These are phyloP conservation scores for Epicoccum nigrum DNA, from an alignment of 2,329 filamentous ascomycete species.

Conservation along the genomic window DNA sequence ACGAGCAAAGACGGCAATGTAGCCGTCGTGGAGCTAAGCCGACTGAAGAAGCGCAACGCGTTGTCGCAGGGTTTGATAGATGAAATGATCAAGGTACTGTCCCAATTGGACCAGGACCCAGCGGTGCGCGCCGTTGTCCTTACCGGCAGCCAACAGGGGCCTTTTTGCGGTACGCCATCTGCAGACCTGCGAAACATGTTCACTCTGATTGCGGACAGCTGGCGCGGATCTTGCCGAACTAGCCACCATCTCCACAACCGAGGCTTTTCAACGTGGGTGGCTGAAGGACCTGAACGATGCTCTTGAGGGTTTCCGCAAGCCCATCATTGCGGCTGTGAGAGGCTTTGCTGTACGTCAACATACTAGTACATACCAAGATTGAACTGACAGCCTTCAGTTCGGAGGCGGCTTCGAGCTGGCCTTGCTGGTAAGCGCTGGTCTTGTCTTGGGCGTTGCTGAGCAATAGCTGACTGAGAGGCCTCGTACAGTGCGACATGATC, in stretches of 20 bases:
- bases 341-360: slow-evolving; percentile 71
- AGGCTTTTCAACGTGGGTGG: slow-evolving; percentile 84
- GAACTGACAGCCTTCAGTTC: slow-evolving; percentile 52
- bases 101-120: slow-evolving; percentile 24
- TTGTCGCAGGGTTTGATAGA: slow-evolving; percentile 60
- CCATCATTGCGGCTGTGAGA: slow-evolving; percentile 88
- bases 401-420: slow-evolving; percentile 94
- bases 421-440: slow-evolving; percentile 69
- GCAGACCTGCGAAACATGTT: background rate
- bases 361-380: too few species aligned
- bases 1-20: slow-evolving; percentile 45
- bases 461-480: slow-evolving; percentile 9
- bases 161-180: slow-evolving; percentile 63
- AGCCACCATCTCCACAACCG: slow-evolving; percentile 82
- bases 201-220: slow-evolving; percentile 55
- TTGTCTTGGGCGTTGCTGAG: slow-evolving; percentile 45
- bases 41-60: slow-evolving; percentile 65
- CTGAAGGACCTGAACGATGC: slow-evolving; percentile 90
- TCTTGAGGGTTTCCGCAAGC: slow-evolving; percentile 82
- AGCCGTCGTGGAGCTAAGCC: slow-evolving; percentile 59
- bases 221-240: slow-evolving; percentile 98
- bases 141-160: slow-evolving; percentile 84
- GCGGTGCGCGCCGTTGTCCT: slow-evolving; percentile 58
- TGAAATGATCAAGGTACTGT: slow-evolving; percentile 37
- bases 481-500: slow-evolving; percentile 68